Evolutionary conservation across 2,329 filamentous ascomycete species (phyloP).

Genomic region (Zymoseptoria pseudotritici): DNA sequence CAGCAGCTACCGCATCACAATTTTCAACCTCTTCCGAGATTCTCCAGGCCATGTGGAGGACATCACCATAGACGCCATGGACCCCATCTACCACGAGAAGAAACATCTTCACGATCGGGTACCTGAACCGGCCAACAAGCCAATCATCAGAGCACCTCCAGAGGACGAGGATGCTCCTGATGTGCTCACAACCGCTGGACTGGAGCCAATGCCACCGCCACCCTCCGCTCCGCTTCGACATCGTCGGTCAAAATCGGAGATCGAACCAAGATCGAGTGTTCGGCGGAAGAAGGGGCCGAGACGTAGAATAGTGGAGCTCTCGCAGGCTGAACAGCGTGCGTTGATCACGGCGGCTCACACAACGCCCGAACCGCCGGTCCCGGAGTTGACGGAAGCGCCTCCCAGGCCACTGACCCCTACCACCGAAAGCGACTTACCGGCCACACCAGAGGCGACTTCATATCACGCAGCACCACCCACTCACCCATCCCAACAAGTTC

Average conservation of each 20-base stretch:
- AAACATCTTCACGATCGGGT: conserved; percentile 76
- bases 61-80: conserved; percentile 75
- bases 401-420: conserved; percentile 20
- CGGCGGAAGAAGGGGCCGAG: conserved; percentile 52
- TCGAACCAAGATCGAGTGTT: conserved; percentile 31
- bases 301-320: conserved; percentile 52
- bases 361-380: conserved; percentile 10
- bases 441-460: conserved; percentile 21
- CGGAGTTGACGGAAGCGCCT: conserved; percentile 24
- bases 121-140: conserved; percentile 66
- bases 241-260: conserved; percentile 25
- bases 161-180: conserved; percentile 44
- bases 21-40: conserved; percentile 92
- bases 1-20: conserved; percentile 73
- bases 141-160: conserved; percentile 64
- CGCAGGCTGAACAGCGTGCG: conserved; percentile 35
- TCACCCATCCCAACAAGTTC: conserved; percentile 7
- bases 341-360: conserved; percentile 18
- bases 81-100: conserved; percentile 77
- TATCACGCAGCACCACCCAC: conserved; percentile 18
- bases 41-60: conserved; percentile 88
- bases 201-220: conserved; percentile 6
- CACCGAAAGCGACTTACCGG: conserved; percentile 20
- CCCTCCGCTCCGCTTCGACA: conserved; percentile 12
- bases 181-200: conserved; percentile 7